Evolutionary conservation across 176 grass and related monocot genomes (phyloP), one percentile per base, ranked within the genome.

Genomic region (Musa schizocarpa): DNA sequence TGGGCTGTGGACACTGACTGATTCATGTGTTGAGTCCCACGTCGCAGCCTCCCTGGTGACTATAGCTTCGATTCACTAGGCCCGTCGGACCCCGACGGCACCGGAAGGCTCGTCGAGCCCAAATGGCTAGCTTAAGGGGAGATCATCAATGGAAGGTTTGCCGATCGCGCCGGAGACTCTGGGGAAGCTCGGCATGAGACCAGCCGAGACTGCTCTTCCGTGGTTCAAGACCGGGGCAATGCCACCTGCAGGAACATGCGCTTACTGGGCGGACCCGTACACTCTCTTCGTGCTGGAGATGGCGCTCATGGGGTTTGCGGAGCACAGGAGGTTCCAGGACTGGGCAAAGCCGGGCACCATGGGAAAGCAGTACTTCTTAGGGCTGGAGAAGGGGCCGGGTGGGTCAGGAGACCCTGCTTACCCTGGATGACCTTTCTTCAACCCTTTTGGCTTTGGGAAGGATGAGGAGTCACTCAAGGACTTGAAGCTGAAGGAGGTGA

Each of bases 241-340:
- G 86, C 90, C 94, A 12, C 88, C 88, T 0, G 94, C 94, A 0
- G 90, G 94, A 25, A 93, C 90, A 52, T 93, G 93, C 84, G 5
- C 50, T 72, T 98, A 93, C 84, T 93, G 95, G 95, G 95, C 95
- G 13, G 95, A 98, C 84, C 75, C 87, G 0, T 93, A 91, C 95
- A 93, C 95, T 11, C 90, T 98, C 13, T 98, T 93, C 81, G 24
- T 24, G 24, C 24, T 24, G 24, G 24, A 24, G 24, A 24, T 24
- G 88, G 94, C 86, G 53, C 88, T 98, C 20, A 82, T 98, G 82
- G 94, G 94, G 8, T 98, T 98, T 82, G 95, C 95, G 1, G 95
- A 98, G 88, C 94, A 98, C 90, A 86, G 90, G 70, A 86, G 94
- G 57, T 90, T 91, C 82, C 90, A 98, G 86, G 90, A 98, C 82